Base-by-base conservation (phyloP, 1,284 basidiomycete genomes). In the Malassezia vespertilionis region DNA sequence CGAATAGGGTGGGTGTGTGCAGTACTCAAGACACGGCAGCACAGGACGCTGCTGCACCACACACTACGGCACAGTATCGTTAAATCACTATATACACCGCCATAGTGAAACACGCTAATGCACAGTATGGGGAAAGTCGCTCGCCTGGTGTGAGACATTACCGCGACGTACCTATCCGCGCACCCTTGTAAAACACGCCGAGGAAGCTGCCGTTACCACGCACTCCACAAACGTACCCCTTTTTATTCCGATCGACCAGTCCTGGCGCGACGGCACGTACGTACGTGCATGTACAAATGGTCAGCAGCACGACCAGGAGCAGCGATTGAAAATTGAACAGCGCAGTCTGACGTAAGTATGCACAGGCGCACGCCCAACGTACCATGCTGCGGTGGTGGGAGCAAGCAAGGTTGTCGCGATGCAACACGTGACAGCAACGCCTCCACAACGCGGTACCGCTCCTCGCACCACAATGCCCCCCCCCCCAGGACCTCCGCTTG, bases 241-340 rank as follows among this genome's bases (percentile, higher is more conserved):
- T 78, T 74, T 89, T 88, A 72, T 97, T 96, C 53, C 85, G 77
- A 72, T 97, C 93, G 22, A 97, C 78, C 6, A 97, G 74, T 20
- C 84, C 78, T 4, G 91, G 91, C 4, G 86, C 83, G 3, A 87
- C 82, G 0, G 86, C 83, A 44, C 91, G 81, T 14, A 91, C 78
- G 71, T 97, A 97, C 2, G 93, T 91, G 76, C 88, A 95, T 34
- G 91, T 96, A 75, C 93, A 97, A 53, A 96, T 89, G 69, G 85
- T 76, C 41, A 97, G 80, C 14, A 97, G 78, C 54, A 95, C 82
- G 68, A 93, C 88, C 60, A 93, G 81, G 11, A 97, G 78, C 15
- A 97, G 79, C 1, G 88, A 90, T 73, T 91, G 84, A 69, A 97
- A 97, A 75, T 95, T 91, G 80, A 97, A 95, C 28, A 97, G 78